These are phyloP conservation scores for Blumeria graminis DNA, from an alignment of 2,329 filamentous ascomycete genomes.

Conservation along the genomic window DNA sequence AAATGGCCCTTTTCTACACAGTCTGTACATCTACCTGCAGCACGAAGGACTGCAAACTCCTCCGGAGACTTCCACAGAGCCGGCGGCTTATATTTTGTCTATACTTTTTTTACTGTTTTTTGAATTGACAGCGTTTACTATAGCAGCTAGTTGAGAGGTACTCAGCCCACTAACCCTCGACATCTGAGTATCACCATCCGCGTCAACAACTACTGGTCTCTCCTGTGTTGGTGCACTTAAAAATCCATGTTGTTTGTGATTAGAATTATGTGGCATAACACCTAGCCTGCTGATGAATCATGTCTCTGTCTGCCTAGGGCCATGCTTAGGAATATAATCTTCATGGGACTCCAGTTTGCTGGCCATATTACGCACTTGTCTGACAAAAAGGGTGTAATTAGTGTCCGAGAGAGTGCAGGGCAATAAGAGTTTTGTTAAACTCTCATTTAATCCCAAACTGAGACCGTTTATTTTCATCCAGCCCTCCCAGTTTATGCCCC, in stretches of 20 bases:
- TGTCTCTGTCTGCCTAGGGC: too few relatives aligned
- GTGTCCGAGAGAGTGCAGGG: too few relatives aligned
- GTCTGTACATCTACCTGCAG: neutral
- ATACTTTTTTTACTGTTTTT: neutral
- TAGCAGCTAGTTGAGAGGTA: neutral
- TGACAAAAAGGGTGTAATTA: too few relatives aligned
- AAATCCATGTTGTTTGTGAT: too few relatives aligned
- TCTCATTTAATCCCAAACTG: neutral
- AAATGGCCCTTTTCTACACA: neutral
- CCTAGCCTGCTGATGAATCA: too few relatives aligned
- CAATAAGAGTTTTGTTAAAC: slow-evolving; percentile 4
- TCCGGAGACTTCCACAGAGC: neutral
- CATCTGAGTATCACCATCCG: too few relatives aligned
- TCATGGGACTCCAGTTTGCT: too few relatives aligned
- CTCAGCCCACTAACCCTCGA: neutral
- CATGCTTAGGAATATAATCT: too few relatives aligned
- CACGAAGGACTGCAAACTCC: neutral
- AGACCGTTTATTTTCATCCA: neutral
- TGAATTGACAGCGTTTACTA: neutral
- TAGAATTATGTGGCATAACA: too few relatives aligned
- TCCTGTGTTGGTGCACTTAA: too few relatives aligned
- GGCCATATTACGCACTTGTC: too few relatives aligned
- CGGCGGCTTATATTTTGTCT: neutral
- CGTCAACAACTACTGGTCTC: too few relatives aligned
- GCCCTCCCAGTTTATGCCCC: neutral